A percentile compares a stretch with the other conserved stretches of the same genome.
Conservation (phyloP, 176 grass and related monocot genomes). For the Bolboschoenus planiculmis region DNA sequence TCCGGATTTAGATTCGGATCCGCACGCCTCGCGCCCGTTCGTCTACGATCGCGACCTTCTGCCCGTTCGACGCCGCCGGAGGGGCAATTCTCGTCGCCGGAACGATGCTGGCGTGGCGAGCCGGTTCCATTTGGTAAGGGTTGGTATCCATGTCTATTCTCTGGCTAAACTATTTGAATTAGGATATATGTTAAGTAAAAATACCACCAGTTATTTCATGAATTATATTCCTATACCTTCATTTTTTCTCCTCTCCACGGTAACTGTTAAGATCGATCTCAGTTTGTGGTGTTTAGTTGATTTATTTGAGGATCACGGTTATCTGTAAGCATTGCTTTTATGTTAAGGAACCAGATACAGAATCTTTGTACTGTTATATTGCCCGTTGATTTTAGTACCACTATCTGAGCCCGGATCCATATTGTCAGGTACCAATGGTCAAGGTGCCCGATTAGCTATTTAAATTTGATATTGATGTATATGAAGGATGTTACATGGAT, state of each 20-base stretch:
- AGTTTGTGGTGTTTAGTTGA: not conserved
- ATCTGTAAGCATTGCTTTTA: not conserved
- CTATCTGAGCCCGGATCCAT: not conserved
- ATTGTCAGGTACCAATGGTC: not conserved
- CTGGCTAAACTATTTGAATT: not conserved
- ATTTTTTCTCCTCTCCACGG: not conserved
- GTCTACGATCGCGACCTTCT: constrained; percentile 35
- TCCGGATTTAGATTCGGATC: constrained; percentile 28
- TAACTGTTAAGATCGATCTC: not conserved
- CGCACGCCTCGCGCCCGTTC: constrained; percentile 6
- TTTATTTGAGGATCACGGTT: not conserved
- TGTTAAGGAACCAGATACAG: not conserved
- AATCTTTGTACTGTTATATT: not conserved
- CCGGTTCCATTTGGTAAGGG: not conserved
- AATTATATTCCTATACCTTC: not conserved
- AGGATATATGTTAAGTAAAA: not conserved
- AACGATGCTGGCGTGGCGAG: not conserved
- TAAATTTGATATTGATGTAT: not conserved
- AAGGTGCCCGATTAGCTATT: not conserved
- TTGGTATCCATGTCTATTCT: not conserved
- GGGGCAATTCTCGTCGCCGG: constrained; percentile 31
- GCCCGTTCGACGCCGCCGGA: constrained; percentile 23
- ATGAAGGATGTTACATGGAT: not conserved
- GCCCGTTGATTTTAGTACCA: no score
- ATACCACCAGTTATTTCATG: not conserved